Evolutionary conservation across 1,139 yeast genomes (phyloP), one percentile per base, ranked within the genome.

Genomic region (Wickerhamomyces sp.): DNA sequence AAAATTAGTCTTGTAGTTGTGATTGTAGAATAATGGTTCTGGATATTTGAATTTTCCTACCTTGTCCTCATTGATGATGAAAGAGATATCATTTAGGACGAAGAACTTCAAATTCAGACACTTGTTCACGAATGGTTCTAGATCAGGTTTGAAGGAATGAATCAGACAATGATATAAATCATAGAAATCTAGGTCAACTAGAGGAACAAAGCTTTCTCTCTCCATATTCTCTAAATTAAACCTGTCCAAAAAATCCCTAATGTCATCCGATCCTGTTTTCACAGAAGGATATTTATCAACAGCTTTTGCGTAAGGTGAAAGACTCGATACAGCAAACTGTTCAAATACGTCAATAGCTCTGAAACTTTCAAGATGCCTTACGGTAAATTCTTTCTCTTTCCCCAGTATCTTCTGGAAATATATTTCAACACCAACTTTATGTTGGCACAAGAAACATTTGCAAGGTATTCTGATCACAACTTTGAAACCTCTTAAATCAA

Each of bases 221-320:
- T 39, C 40, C 15, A 35, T 35, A 22, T 53, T 45, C 17, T 27
- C 24, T 12, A 28, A 45, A 41, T 66, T 66, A 52, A 61, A 61
- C 31, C 54, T 50, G 2, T 45, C 41, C 13, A 65, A 56, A 40
- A 64, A 61, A 21, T 56, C 49, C 13, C 57, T 51, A 35, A 64
- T 43, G 41, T 57, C 56, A 58, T 61, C 65, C 13, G 67, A 61
- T 26, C 64, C 67, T 0, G 70, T 66, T 36, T 64, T 55, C 3
- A 66, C 69, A 32, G 67, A 58, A 22, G 71, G 71, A 43, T 61
- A 65, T 32, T 49, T 51, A 44, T 65, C 71, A 35, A 66, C 63
- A 1, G 70, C 69, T 40, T 65, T 65, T 1, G 70, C 64, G 40
- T 66, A 66, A 3, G 71, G 71, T 30, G 62, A 47, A 19, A 66